A percentile compares a stretch with the other conserved stretches of the same genome.
These are phyloP conservation scores for Acanthamoeba sp. DNA, from an alignment of 208 protist species.

Conservation along the genomic window DNA sequence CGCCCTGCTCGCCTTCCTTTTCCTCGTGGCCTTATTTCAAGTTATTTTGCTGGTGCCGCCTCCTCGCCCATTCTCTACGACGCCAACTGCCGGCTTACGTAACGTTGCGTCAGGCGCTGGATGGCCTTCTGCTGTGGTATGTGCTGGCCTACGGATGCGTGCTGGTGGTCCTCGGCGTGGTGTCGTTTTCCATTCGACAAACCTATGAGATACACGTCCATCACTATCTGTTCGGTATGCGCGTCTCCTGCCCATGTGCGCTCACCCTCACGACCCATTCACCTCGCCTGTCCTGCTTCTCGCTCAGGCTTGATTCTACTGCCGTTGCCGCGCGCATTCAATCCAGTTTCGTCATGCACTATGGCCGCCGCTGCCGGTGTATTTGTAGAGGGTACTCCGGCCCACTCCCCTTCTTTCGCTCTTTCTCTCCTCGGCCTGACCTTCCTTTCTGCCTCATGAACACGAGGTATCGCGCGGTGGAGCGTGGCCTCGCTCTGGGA, in stretches of 20 bases:
- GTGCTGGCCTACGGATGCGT: neutral
- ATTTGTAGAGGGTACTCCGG: neutral
- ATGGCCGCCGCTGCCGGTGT: constrained; percentile 41
- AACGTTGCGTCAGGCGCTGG: neutral
- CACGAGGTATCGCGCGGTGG: constrained; percentile 7
- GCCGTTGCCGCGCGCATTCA: constrained; percentile 12
- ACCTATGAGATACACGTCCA: constrained; percentile 38
- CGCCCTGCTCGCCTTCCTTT: neutral
- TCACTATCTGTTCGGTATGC: constrained; percentile 20
- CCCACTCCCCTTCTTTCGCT: neutral
- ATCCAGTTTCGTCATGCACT: neutral
- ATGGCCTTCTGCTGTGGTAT: constrained; percentile 46
- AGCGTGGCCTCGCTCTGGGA: constrained; percentile 52
- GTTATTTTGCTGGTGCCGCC: neutral
- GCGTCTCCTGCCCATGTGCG: neutral
- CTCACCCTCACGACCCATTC: neutral
- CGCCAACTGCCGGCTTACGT: neutral
- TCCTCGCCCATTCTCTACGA: neutral
- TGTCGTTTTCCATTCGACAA: neutral
- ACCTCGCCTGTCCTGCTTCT: neutral
- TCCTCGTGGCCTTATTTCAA: neutral
- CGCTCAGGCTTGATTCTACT: constrained; percentile 8
- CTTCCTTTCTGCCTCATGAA: no score
- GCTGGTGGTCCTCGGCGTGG: neutral
- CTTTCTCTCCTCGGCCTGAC: no score